These are phyloP conservation scores for Arachnomyces sp. DNA, from an alignment of 2,329 filamentous ascomycete species.

Conservation along the genomic window DNA sequence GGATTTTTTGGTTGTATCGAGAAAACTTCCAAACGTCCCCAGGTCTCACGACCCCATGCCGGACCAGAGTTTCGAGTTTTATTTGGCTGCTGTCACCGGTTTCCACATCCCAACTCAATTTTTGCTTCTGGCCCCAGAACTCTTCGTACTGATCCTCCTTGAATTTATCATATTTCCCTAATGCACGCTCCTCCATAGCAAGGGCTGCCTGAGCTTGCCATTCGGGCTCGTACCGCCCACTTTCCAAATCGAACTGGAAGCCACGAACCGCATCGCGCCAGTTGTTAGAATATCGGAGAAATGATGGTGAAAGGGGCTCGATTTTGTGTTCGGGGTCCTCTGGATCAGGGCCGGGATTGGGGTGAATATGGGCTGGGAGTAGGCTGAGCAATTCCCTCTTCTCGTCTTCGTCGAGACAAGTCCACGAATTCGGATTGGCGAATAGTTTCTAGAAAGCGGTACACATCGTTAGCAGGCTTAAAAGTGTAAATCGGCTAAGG, in stretches of 20 bases:
- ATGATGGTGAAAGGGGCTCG: conserved; percentile 31
- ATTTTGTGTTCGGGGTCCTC: conserved; percentile 27
- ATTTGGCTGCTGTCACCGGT: conserved; percentile 38
- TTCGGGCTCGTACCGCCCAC: conserved; percentile 49
- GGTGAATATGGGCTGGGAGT: conserved; percentile 37
- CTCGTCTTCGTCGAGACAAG: conserved; percentile 33
- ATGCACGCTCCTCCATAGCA: conserved; percentile 45
- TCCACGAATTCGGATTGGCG: conserved; percentile 33
- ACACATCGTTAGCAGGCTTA: conserved; percentile 1
- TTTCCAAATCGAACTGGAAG: conserved; percentile 49
- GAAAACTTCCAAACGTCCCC: conserved; percentile 38
- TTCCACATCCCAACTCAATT: conserved; percentile 21
- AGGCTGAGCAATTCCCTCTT: conserved; percentile 33
- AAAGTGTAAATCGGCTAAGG: not conserved
- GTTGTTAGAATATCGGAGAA: conserved; percentile 39
- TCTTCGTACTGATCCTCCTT: conserved; percentile 48
- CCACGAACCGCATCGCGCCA: conserved; percentile 48
- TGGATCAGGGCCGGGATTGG: conserved; percentile 19
- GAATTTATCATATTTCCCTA: conserved; percentile 51
- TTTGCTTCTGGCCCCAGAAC: conserved; percentile 52
- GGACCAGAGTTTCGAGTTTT: conserved; percentile 30
- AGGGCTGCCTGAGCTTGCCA: conserved; percentile 50
- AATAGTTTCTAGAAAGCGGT: conserved; percentile 29
- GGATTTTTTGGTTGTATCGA: conserved; percentile 18
- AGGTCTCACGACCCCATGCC: conserved; percentile 26